Evolutionary conservation across 257 asterid genomes (phyloP).

Genomic region (Schizonepeta tenuifolia): DNA sequence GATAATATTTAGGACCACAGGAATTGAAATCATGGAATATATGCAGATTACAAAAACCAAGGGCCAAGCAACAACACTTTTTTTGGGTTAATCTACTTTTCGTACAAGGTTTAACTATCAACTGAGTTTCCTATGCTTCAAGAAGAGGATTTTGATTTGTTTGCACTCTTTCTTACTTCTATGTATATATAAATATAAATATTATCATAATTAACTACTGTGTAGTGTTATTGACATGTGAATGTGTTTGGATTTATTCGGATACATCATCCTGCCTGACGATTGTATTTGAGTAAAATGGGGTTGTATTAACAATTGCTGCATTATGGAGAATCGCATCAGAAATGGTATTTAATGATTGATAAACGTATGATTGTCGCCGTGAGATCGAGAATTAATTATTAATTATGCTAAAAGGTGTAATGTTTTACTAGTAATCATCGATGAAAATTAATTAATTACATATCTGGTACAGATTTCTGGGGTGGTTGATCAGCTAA

Average conservation of each 20-base stretch:
- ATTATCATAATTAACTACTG: no score
- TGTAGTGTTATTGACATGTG: background rate
- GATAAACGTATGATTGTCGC: background rate
- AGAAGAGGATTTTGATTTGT: conserved; percentile 11
- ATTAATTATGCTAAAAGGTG: background rate
- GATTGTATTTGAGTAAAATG: background rate
- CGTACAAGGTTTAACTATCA: conserved; percentile 41
- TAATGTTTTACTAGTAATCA: background rate
- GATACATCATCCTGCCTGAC: background rate
- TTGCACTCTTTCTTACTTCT: background rate
- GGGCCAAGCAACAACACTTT: conserved; percentile 33
- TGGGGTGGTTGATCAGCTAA: conserved; percentile 13
- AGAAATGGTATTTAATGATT: background rate
- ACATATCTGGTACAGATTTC: background rate
- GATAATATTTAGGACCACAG: conserved; percentile 7
- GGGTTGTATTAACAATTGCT: background rate
- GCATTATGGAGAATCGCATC: background rate
- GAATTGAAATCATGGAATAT: background rate
- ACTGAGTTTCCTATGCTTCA: conserved; percentile 33
- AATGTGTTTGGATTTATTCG: background rate
- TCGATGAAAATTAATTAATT: background rate
- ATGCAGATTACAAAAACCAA: conserved; percentile 25
- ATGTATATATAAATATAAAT: background rate
- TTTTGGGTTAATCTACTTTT: conserved; percentile 17
- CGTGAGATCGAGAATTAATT: background rate